Conservation (phyloP, 1,139 yeast genomes). For the Nakaseomyces delphensis region DNA sequence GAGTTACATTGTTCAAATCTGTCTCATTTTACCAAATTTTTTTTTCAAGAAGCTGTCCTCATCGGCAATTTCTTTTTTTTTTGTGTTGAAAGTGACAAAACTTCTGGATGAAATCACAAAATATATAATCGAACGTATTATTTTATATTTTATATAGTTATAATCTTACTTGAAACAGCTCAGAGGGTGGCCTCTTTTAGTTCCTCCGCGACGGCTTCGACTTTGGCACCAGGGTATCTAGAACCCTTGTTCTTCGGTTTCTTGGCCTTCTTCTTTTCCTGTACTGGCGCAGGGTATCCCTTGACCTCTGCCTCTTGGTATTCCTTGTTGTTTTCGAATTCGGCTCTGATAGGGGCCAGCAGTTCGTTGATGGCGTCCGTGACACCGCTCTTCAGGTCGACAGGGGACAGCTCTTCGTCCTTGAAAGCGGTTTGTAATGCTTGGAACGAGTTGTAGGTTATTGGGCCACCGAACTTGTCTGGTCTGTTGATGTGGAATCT, state of each 20-base stretch:
- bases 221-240: constrained; percentile 60
- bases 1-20: too few species aligned
- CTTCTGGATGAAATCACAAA: too few species aligned
- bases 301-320: constrained; percentile 64
- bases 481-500: constrained; percentile 78
- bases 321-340: constrained; percentile 51
- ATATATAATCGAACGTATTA: too few species aligned
- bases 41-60: too few species aligned
- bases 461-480: constrained; percentile 92
- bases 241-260: constrained; percentile 81
- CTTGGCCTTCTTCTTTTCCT: constrained; percentile 56
- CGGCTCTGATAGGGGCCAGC: constrained; percentile 77
- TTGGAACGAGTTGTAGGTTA: constrained; percentile 61
- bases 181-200: constrained; percentile 24
- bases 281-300: constrained; percentile 77
- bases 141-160: too few species aligned
- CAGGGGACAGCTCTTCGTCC: constrained; percentile 72
- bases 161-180: too few species aligned
- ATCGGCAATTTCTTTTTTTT: too few species aligned
- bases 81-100: too few species aligned
- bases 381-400: constrained; percentile 89
- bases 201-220: constrained; percentile 30
- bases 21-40: too few species aligned
- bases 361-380: constrained; percentile 72
- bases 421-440: constrained; percentile 64